phyloP scores from a whole-genome alignment of 2,329 filamentous ascomycete species.

The Westerdykella sp. region DNA sequence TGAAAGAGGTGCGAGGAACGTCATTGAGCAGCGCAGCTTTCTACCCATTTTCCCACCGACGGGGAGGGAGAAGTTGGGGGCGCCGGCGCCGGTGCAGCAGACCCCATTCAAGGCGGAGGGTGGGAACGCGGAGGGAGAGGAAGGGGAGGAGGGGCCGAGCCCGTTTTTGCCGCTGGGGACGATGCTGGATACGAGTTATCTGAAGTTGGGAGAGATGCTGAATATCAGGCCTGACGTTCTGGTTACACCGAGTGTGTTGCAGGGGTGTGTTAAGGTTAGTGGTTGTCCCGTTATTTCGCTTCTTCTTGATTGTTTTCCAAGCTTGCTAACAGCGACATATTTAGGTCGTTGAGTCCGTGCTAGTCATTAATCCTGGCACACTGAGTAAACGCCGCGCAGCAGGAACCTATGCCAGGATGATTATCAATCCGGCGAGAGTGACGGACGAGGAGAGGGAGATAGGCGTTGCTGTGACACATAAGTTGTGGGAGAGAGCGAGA shows the following conservation, averaged over 20 bases:
- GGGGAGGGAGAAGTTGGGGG: conserved; percentile 59
- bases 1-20: conserved; percentile 64
- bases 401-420: conserved; percentile 79
- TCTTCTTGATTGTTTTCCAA: background rate
- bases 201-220: conserved; percentile 87
- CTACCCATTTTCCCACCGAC: conserved; percentile 82
- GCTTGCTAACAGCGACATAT: background rate
- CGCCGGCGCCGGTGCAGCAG: conserved; percentile 29
- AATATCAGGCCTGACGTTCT: conserved; percentile 79
- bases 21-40: conserved; percentile 88
- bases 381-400: conserved; percentile 77
- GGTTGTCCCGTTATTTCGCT: background rate
- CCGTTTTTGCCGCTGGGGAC: conserved; percentile 53
- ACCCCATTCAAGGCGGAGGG: conserved; percentile 51
- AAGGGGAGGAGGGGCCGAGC: conserved; percentile 46
- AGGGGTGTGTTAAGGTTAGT: conserved; percentile 79
- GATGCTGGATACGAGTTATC: conserved; percentile 73
- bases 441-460: conserved; percentile 53
- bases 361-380: conserved; percentile 85
- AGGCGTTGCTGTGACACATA: conserved; percentile 58
- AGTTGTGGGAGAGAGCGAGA: conserved; percentile 72
- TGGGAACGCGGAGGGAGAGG: conserved; percentile 42
- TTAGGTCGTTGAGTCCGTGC: conserved; percentile 82
- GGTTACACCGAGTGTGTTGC: conserved; percentile 73
- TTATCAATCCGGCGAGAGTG: conserved; percentile 59